Base-by-base conservation (phyloP, 768 basidiomycete genomes). In the Hericium coralloides region DNA sequence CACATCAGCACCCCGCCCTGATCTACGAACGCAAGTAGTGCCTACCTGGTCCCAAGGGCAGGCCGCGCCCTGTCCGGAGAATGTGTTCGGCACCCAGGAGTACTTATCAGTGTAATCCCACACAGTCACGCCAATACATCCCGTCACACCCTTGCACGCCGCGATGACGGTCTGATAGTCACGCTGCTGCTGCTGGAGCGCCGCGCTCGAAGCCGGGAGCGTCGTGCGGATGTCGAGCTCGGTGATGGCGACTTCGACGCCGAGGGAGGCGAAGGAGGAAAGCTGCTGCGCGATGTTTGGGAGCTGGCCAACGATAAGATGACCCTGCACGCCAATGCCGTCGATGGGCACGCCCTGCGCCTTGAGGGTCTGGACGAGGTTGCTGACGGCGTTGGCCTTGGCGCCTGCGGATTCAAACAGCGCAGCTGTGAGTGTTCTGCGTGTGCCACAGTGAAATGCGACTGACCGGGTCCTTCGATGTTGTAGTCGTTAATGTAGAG, bases 191-290 rank as follows among this genome's bases (percentile, higher is more conserved):
- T 84, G 81, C 18, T 68, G 71, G 43, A 81, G 72, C 37, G 79
- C 72, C 1, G 76, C 77, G 2, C 68, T 59, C 1, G 80, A 81
- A 15, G 72, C 75, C 17, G 83, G 84, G n/a, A 82, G 71, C 12
- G 74, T 76, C 75, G 83, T 83, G 49, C 84, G 74, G 62, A 81
- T 79, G 62, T 86, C 84, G 49, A 87, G 75, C 65, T 85, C 84
- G 3, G 84, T 87, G 61, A 85, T 78, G 17, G 83, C 84, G 36
- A 85, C 79, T 58, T 85, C 84, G 52, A 87, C 73, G 15, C 85
- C 83, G 41, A 83, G 76, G 10, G 74, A 76, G 31, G 77, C 73
- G 64, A 86, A 79, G 51, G 76, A 72, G 53, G 76, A 63, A 56
- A 84, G 69, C 58, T 80, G 79, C 51, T 76, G 70, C 43, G 85